These are phyloP conservation scores for Stephanodiscus minutulus DNA, from an alignment of 108 stramenopile genomes.

Conservation along the genomic window DNA sequence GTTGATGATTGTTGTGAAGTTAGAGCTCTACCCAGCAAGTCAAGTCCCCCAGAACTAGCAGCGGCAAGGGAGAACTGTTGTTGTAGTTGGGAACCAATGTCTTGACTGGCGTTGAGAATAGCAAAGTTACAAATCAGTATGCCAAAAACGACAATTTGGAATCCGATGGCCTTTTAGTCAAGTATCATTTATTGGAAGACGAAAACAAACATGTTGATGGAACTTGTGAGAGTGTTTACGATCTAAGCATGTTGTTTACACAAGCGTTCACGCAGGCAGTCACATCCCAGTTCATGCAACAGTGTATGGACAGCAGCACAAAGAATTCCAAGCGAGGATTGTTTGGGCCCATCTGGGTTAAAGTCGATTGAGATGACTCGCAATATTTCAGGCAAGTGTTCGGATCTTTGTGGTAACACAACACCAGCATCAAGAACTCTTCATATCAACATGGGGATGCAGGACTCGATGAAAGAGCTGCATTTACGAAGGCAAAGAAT, in stretches of 20 bases:
- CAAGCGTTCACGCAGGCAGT: background rate
- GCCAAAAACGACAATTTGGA: background rate
- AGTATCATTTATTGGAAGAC: background rate
- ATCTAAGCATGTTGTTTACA: background rate
- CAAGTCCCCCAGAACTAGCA: background rate
- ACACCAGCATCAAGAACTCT: background rate
- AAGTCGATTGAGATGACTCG: conserved; percentile 5
- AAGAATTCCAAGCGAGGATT: background rate
- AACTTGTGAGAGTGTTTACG: background rate
- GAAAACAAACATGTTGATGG: background rate
- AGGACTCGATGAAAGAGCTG: background rate
- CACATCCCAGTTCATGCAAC: background rate
- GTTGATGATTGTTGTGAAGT: background rate
- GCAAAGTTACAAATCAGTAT: background rate
- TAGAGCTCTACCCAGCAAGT: background rate
- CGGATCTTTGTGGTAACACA: background rate
- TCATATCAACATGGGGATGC: background rate
- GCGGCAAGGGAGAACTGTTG: background rate
- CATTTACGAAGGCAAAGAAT: background rate
- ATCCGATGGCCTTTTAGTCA: background rate
- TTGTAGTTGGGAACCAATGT: background rate
- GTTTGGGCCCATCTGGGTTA: background rate
- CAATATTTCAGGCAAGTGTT: background rate
- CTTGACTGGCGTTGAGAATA: background rate
- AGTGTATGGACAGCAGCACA: conserved; percentile 2